Evolutionary conservation across 2,329 filamentous ascomycete species (phyloP), one percentile per base, ranked within the genome.

Genomic region (Fusarium solani-melongenae): DNA sequence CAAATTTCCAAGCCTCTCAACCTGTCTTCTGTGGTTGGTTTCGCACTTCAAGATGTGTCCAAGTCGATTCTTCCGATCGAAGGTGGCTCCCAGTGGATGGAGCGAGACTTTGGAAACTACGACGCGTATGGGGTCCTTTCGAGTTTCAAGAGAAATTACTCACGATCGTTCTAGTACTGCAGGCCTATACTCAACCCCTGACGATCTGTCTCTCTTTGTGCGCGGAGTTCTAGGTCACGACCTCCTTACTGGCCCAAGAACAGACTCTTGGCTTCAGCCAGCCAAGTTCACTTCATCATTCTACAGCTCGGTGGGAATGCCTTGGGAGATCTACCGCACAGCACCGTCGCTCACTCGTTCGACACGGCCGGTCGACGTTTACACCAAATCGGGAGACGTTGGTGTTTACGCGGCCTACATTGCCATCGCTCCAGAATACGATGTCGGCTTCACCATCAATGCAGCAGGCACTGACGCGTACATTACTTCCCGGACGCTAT

Each of bases 151-250:
- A n/a, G 14, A 11, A 14, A 27, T 12, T 38, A n/a, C n/a, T 46
- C 49, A 24, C 5, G 39, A 17, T 53, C 20, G 8, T 14, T 33
- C 44, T 29, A 82, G 81, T 10, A 73, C 79, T 14, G 82, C 82
- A 10, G 81, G 80, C 33, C 78, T 82, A 59, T 85, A 82, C 73
- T 82, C 83, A n/a, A 83, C 74, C 53, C 81, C 81, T 6, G 62
- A 73, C n/a, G 85, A 87, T 70, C 72, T 87, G 3, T 36, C 56
- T n/a, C 53, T 11, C 31, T 56, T 56, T 20, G n/a, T 56, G 14
- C 31, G 53, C 5, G 53, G 53, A n/a, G 33, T 56, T 36, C 33
- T 56, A 6, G 11, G 53, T 15, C 53, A 56, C 31, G 14, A 56
- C 20, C 53, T 56, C 22, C 12, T 56, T 9, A 36, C 53, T 17